Base-by-base conservation (phyloP, 2,329 filamentous ascomycete species). In the Trichoderma sp. region DNA sequence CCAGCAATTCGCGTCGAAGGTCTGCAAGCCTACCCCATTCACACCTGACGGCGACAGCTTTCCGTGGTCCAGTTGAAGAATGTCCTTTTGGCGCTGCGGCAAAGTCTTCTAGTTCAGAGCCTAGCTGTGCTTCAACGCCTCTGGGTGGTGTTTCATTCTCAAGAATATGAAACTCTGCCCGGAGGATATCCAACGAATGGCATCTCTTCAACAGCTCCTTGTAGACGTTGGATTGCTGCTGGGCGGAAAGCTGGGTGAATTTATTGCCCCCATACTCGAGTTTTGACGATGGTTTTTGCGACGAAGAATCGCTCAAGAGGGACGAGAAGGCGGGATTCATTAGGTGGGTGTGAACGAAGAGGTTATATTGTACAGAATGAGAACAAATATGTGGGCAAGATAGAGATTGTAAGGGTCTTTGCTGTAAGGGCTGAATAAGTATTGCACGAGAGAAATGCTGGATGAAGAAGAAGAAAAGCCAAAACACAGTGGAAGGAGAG, bases 251-350 rank as follows among this genome's bases (percentile, higher is more conserved):
- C 0, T 7, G 16, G 3, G 59, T 33, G 7, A 53, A 72, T 0
- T 14, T 29, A 5, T 72, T 72, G 4, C 69, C 69, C 1, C n/a
- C 38, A 21, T 38, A 12, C 0, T 35, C 6, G 1, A 65, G n/a
- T 2, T 45, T n/a, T 31, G 27, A n/a, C 4, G 12, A 1, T 8
- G 41, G 2, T 3, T 14, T 14, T 1, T 7, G 31, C 16, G 2
- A 16, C 5, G 53, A 21, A 0, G 11, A 33, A 6, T 3, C 59
- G 1, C 1, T 24, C n/a, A 11, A 0, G 6, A 8, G 3, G 3
- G 0, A 3, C 38, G n/a, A 8, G 16, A 45, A 9, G 16, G 38
- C 38, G 7, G 38, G 16, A 2, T 45, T 45, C 38, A 2, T 18
- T 8, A 8, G 38, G 4, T 3, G 38, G 38, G 9, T 3, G 2